These are phyloP conservation scores for Microdochium nivale DNA, from an alignment of 2,329 filamentous ascomycete species.

Conservation along the genomic window DNA sequence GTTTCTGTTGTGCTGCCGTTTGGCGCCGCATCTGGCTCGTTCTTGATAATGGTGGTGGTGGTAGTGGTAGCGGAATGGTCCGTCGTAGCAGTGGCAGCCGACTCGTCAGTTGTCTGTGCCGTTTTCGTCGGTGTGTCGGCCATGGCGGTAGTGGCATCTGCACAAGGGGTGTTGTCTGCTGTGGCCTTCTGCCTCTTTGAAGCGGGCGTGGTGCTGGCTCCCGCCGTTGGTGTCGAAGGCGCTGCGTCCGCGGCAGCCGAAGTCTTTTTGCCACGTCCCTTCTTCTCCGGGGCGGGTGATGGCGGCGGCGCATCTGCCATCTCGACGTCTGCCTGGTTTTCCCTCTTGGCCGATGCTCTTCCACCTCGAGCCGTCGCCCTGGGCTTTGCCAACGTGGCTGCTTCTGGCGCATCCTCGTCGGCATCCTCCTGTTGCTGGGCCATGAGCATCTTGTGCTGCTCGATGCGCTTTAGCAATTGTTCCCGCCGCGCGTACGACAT, in stretches of 20 bases:
- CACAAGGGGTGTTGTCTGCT: too few relatives aligned
- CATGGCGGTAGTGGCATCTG: too few relatives aligned
- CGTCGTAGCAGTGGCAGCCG: too few relatives aligned
- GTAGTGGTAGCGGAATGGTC: too few relatives aligned
- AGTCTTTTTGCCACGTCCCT: background rate
- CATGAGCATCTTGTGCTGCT: background rate
- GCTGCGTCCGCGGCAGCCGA: background rate
- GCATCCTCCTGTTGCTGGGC: background rate
- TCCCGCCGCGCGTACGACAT: background rate
- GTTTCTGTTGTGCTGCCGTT: background rate
- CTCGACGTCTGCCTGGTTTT: slow-evolving; percentile 22
- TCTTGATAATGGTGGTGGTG: too few relatives aligned
- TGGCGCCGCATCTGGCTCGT: too few relatives aligned
- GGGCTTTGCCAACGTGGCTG: background rate
- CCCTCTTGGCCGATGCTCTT: slow-evolving; percentile 6
- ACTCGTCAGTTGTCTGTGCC: too few relatives aligned
- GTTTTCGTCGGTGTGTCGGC: background rate
- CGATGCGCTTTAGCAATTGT: background rate
- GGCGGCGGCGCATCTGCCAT: slow-evolving; percentile 28
- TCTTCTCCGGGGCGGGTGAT: background rate
- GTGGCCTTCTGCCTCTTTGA: background rate
- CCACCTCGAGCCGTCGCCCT: slow-evolving; percentile 6
- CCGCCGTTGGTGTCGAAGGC: slow-evolving; percentile 15
- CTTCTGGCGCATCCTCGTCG: slow-evolving; percentile 5
- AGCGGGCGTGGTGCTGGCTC: slow-evolving; percentile 12